Evolutionary conservation across 1,139 yeast species (phyloP), one percentile per base, ranked within the genome.

Genomic region (Sugiyamaella xylanicola): DNA sequence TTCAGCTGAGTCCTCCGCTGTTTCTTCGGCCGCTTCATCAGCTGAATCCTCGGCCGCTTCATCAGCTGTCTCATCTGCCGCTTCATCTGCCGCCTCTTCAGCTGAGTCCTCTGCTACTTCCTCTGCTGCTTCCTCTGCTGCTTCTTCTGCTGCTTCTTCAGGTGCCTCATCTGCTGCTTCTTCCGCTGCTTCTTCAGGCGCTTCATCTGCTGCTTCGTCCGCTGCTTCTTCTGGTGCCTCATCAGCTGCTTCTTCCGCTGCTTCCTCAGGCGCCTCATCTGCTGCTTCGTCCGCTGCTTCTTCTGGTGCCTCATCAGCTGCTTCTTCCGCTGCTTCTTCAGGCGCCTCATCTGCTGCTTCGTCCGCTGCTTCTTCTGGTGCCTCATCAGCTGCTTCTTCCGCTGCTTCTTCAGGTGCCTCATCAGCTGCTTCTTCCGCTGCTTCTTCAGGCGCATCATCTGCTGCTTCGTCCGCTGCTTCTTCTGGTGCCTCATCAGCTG

Each of bases 341-440:
- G 15, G 15, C 13, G 37, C 37, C 4, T n/a, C 37, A 32, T 32
- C 15, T 8, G 37, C 15, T 13, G 8, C 47, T 8, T 15, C 48
- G n/a, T 51, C 57, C 25, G 41, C 42, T 3, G 51, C 20, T 50
- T 45, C 35, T 47, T 37, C 42, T 32, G n/a, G n/a, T n/a, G n/a
- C n/a, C n/a, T 37, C 56, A 21, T 4, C 37, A 4, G 37, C 37
- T 32, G 8, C 39, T 27, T 21, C 43, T 46, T 35, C 50, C 9
- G 3, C 45, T 8, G 20, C 35, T 19, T 2, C 29, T 5, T 25
- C 29, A 25, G 29, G 8, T 25, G 53, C 53, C 17, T 46, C 49
- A 16, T 45, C 54, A n/a, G 53, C 53, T 19, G 46, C 22, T 37
- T 5, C 60, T 21, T 41, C 51, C 27, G 45, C 46, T 17, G 11